Base-by-base conservation (phyloP, 805 yeast species). In the Priceomyces melissophilus region DNA sequence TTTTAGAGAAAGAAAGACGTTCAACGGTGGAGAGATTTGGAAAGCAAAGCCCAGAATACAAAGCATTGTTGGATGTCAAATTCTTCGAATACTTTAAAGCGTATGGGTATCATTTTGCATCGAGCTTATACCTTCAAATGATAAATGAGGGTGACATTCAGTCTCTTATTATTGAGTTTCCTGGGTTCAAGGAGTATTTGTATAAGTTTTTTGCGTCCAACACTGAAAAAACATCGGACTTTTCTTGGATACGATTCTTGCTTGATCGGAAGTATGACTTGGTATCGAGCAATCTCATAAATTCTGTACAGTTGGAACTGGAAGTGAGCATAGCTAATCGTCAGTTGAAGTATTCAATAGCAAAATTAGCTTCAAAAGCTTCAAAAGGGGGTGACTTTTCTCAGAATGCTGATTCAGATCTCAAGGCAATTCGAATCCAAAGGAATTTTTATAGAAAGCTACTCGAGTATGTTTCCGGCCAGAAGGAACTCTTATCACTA, bases 241-340 rank as follows among this genome's bases (percentile, higher is more conserved):
- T 86, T 37, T 73, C 87, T 2, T 89, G 96, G 96, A 81, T 88
- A 14, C 73, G 78, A 41, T 75, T 82, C 42, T 58, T 87, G 10
- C 57, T 78, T 26, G 77, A 71, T 45, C 69, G 67, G 3, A 67
- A 79, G 8, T 84, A 71, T 54, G 47, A 39, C 3, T 53, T 60
- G 1, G 91, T 89, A 0, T 65, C 82, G 1, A 50, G 57, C 10
- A 66, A 71, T 1, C 62, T 88, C 25, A 51, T 67, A 3, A 54
- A 61, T 1, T 71, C 78, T 20, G 61, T 67, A 10, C 57, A 69
- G 3, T 15, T 42, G 3, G 42, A 50, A 7, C 45, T 55, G 2
- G 73, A 72, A 12, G 78, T 76, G 17, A 53, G 61, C 8, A 65
- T 72, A 33, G 60, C 60, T 10, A 74, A 73, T 48, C 75, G 74